A percentile compares a stretch with the other conserved stretches of the same genome.
Evolutionary conservation across 2,329 filamentous ascomycete genomes (phyloP).

Genomic region (Escovopsis weberi): DNA sequence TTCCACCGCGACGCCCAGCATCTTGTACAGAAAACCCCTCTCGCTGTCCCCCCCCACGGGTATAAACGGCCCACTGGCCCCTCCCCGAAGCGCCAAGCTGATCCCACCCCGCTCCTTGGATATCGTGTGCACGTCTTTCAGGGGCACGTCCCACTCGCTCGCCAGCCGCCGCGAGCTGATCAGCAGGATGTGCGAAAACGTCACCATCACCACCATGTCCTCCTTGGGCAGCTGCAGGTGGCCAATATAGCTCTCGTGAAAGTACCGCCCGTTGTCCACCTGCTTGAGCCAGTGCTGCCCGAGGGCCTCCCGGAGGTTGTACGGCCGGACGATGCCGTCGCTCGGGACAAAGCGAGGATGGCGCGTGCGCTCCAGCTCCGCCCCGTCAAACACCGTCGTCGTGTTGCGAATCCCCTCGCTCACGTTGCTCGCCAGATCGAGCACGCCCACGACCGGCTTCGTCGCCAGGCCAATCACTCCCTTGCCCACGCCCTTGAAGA

Average conservation of each 20-base stretch:
- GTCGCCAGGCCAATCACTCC: conserved; percentile 88
- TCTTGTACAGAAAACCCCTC: conserved; percentile 47
- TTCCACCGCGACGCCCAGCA: conserved; percentile 50
- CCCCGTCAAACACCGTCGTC: conserved; percentile 91
- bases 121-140: conserved; percentile 95
- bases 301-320: conserved; percentile 85
- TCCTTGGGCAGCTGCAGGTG: conserved; percentile 83
- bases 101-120: conserved; percentile 92
- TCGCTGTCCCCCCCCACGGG: conserved; percentile 80
- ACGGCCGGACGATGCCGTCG: conserved; percentile 88
- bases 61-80: conserved; percentile 86
- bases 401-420: conserved; percentile 97
- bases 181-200: conserved; percentile 74
- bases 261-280: conserved; percentile 92
- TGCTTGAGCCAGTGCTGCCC: conserved; percentile 99
- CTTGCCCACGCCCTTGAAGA: conserved; percentile 96
- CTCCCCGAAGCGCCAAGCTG: conserved; percentile 75
- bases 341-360: conserved; percentile 81
- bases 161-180: conserved; percentile 74
- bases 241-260: conserved; percentile 94
- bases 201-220: conserved; percentile 83
- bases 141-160: conserved; percentile 88
- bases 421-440: conserved; percentile 93
- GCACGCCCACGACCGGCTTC: conserved; percentile 90
- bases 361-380: conserved; percentile 89